These are phyloP conservation scores for Akanthomyces dipterigenus DNA, from an alignment of 2,329 filamentous ascomycete species.

Conservation along the genomic window DNA sequence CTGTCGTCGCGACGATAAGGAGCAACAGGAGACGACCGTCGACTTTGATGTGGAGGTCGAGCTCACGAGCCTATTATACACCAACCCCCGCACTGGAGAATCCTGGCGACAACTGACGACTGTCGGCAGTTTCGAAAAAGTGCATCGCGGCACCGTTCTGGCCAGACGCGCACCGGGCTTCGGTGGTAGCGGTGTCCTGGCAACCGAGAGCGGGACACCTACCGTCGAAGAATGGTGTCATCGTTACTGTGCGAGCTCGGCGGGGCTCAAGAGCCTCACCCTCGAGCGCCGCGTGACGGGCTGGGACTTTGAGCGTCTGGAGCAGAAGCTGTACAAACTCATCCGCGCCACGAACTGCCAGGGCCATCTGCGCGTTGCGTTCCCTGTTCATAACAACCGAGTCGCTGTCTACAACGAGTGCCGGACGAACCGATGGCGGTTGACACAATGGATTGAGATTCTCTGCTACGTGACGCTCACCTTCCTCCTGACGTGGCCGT, in stretches of 20 bases:
- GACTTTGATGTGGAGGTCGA: slow-evolving; percentile 57
- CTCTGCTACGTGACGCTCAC: slow-evolving; percentile 61
- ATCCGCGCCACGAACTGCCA: slow-evolving; percentile 61
- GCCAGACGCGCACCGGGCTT: slow-evolving; percentile 43
- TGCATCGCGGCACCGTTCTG: slow-evolving; percentile 57
- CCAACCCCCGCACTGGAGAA: slow-evolving; percentile 31
- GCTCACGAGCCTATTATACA: slow-evolving; percentile 50
- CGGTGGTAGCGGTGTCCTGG: slow-evolving; percentile 21
- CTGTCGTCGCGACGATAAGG: slow-evolving; percentile 37
- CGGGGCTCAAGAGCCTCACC: slow-evolving; percentile 50
- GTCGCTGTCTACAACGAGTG: slow-evolving; percentile 60
- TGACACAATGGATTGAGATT: slow-evolving; percentile 56
- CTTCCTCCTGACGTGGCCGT: slow-evolving; percentile 66
- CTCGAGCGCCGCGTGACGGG: slow-evolving; percentile 49
- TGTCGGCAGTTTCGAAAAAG: slow-evolving; percentile 52
- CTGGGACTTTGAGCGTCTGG: slow-evolving; percentile 51
- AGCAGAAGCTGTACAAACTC: slow-evolving; percentile 45
- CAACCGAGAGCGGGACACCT: slow-evolving; percentile 25
- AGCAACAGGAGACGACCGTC: slow-evolving; percentile 38
- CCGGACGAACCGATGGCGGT: slow-evolving; percentile 57
- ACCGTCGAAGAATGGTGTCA: slow-evolving; percentile 57
- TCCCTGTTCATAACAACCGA: slow-evolving; percentile 49
- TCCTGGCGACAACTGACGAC: slow-evolving; percentile 42
- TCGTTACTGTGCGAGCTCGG: slow-evolving; percentile 53
- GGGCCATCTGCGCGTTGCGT: slow-evolving; percentile 51